Percentiles rank a stretch among this genome's conserved stretches.
These are phyloP conservation scores for Phylloporus arenicola DNA, from an alignment of 768 basidiomycete genomes.

Conservation along the genomic window DNA sequence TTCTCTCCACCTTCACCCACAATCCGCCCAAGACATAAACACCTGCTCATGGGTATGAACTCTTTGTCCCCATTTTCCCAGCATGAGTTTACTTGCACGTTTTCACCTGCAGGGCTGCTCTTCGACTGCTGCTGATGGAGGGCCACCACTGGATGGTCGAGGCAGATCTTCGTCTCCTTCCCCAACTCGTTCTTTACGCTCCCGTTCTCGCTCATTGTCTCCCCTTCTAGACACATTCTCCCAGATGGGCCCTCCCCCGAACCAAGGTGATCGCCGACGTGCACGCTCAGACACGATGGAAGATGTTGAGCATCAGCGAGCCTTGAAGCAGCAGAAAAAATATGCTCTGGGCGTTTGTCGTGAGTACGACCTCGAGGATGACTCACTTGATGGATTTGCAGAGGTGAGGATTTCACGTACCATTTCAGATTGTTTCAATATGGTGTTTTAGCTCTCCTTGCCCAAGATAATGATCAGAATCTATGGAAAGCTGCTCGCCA, in stretches of 20 bases:
- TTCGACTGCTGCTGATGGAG: too few species aligned
- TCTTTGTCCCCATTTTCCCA: too few species aligned
- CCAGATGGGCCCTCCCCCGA: too few species aligned
- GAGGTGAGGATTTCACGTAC: background rate
- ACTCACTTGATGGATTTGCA: background rate
- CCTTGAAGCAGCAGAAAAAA: background rate
- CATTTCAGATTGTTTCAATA: background rate
- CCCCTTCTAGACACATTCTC: too few species aligned
- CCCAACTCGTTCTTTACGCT: background rate
- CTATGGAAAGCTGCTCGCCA: background rate
- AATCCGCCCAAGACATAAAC: too few species aligned
- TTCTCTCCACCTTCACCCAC: too few species aligned
- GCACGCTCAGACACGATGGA: background rate
- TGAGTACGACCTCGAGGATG: background rate
- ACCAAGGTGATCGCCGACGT: background rate
- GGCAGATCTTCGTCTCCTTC: too few species aligned
- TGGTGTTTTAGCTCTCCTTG: background rate
- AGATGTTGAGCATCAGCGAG: background rate
- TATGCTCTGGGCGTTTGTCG: background rate
- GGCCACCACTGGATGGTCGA: too few species aligned
- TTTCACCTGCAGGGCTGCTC: background rate
- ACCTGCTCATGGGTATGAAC: too few species aligned
- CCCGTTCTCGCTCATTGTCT: background rate
- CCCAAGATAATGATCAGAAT: background rate
- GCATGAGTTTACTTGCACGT: too few species aligned